A percentile compares a stretch with the other conserved stretches of the same genome.
Evolutionary conservation across 1,284 basidiomycete species (phyloP).

Genomic region (Ceratobasidium sp.): DNA sequence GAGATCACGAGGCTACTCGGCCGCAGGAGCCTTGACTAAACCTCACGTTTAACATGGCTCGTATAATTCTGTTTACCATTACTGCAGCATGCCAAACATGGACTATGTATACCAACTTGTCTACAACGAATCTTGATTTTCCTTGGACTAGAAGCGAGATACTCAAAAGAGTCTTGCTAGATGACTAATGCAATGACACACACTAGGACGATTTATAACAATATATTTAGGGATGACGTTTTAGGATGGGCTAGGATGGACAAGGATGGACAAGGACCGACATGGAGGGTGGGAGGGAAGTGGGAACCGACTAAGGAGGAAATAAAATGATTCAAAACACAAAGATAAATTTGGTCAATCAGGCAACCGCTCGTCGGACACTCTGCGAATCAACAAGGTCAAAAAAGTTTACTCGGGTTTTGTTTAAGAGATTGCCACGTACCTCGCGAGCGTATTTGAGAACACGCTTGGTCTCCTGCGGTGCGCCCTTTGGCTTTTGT

Average conservation of each 20-base stretch:
- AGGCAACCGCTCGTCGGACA: conserved; percentile 38
- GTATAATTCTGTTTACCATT: neutral
- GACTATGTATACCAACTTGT: neutral
- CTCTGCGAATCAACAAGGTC: conserved; percentile 6
- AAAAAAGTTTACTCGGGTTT: neutral
- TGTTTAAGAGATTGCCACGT: conserved; percentile 45
- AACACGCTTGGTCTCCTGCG: conserved; percentile 74
- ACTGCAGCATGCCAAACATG: neutral
- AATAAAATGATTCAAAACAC: conserved; percentile 31
- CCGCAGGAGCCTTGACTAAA: conserved; percentile 72
- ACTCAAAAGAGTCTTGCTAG: neutral
- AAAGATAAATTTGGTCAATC: conserved; percentile 6
- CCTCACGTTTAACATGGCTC: neutral
- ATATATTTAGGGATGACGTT: conserved; percentile 40
- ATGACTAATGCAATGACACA: neutral
- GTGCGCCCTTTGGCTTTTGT: conserved; percentile 64
- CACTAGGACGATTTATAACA: conserved; percentile 39
- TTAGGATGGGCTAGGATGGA: conserved; percentile 21
- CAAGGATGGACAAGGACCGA: conserved; percentile 4
- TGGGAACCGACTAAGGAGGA: conserved; percentile 34
- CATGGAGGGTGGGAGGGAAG: conserved; percentile 22
- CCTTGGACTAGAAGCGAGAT: neutral
- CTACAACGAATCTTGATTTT: neutral
- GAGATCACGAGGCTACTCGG: conserved; percentile 82
- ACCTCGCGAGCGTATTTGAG: conserved; percentile 84